Conservation (phyloP, 2,329 filamentous ascomycete genomes). For the Beauveria caledonica region DNA sequence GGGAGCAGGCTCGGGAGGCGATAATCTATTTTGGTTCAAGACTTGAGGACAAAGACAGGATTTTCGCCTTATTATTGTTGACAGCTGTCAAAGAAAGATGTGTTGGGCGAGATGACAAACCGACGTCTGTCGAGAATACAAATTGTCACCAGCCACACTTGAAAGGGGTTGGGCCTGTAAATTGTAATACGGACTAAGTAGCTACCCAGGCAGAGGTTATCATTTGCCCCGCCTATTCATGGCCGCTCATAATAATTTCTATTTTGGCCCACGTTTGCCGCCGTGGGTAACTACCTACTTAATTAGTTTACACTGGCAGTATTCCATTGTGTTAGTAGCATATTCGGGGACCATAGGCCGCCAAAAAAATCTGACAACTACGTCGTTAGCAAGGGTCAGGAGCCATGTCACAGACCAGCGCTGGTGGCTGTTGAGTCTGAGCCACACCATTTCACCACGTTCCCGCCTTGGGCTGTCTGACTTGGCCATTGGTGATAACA, state of each 20-base stretch:
- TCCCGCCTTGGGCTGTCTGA: not conserved
- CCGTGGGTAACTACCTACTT: not conserved
- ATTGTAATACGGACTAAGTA: not conserved
- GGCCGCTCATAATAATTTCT: not conserved
- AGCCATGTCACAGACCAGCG: not conserved
- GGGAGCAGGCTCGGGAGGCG: not conserved
- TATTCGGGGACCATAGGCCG: not conserved
- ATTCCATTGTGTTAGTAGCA: too few relatives aligned
- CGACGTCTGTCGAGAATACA: not conserved
- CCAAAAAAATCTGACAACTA: not conserved
- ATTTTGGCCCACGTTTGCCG: not conserved
- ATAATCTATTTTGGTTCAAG: not conserved
- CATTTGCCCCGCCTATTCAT: not conserved
- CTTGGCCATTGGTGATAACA: not conserved
- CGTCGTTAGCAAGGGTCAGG: not conserved
- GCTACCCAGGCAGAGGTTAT: not conserved
- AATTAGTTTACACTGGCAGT: not conserved
- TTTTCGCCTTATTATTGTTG: not conserved
- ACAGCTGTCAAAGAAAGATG: not conserved
- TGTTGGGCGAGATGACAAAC: not conserved
- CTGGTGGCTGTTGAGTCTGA: slow-evolving; percentile 3
- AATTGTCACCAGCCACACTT: slow-evolving; percentile 2
- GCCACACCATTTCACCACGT: slow-evolving; percentile 11
- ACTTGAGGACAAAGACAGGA: not conserved
- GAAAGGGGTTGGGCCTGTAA: slow-evolving; percentile 2